These are phyloP conservation scores for Cytospora paraplurivora DNA, from an alignment of 2,329 filamentous ascomycete species.

Conservation along the genomic window DNA sequence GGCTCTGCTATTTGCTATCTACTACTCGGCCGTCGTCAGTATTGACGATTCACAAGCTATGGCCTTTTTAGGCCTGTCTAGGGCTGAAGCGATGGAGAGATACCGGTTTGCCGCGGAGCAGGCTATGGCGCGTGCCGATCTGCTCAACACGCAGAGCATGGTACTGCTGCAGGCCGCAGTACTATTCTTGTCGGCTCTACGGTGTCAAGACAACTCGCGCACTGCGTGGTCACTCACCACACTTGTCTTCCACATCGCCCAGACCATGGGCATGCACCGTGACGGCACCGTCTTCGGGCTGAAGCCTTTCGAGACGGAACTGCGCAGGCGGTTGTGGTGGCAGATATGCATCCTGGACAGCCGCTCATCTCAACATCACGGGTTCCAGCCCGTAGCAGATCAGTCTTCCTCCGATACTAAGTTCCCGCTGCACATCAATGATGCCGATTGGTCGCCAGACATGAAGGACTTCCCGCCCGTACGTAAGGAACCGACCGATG, in stretches of 20 bases:
- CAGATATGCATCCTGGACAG: conserved; percentile 58
- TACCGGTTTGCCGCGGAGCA: conserved; percentile 54
- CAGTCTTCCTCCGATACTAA: conserved; percentile 48
- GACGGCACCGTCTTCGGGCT: conserved; percentile 51
- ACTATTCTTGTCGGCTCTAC: conserved; percentile 53
- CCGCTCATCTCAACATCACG: conserved; percentile 55
- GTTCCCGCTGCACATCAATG: conserved; percentile 55
- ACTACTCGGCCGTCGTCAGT: conserved; percentile 54
- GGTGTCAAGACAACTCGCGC: conserved; percentile 47
- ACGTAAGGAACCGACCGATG: conserved; percentile 53
- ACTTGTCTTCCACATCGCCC: conserved; percentile 53
- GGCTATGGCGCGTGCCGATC: conserved; percentile 58
- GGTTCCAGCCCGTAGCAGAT: conserved; percentile 47
- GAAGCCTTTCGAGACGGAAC: conserved; percentile 58
- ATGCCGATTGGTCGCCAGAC: conserved; percentile 46
- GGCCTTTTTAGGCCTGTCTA: conserved; percentile 12
- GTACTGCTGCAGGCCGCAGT: conserved; percentile 59
- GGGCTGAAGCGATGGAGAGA: conserved; percentile 11
- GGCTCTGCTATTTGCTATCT: conserved; percentile 51
- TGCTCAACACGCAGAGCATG: conserved; percentile 57
- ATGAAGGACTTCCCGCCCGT: conserved; percentile 48
- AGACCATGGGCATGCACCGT: conserved; percentile 52
- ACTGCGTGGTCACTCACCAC: conserved; percentile 64
- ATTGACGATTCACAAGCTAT: conserved; percentile 53
- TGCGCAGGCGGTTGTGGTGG: conserved; percentile 62